These are phyloP conservation scores for Sporothrix phasma DNA, from an alignment of 2,329 filamentous ascomycete species.

Conservation along the genomic window DNA sequence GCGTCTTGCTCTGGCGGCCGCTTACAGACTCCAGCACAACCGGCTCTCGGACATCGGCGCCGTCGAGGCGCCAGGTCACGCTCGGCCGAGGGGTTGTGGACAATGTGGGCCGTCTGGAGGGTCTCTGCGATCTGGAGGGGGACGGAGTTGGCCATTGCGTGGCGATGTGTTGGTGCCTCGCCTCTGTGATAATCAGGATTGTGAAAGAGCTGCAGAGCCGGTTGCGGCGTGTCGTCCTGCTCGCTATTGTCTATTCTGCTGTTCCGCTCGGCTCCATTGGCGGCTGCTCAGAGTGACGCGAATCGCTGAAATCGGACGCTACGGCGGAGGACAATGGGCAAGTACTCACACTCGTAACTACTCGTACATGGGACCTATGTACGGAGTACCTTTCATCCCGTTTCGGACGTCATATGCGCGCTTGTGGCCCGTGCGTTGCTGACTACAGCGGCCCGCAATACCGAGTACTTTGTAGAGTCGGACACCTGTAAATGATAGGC, in stretches of 20 bases:
- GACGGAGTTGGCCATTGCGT: conserved; percentile 44
- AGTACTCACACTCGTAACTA: too few species aligned
- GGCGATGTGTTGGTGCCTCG: not conserved
- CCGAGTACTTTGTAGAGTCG: not conserved
- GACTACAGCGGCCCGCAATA: conserved; percentile 2
- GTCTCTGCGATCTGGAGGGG: conserved; percentile 64
- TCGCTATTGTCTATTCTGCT: not conserved
- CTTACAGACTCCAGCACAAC: conserved; percentile 30
- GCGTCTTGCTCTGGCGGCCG: conserved; percentile 19
- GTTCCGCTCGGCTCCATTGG: not conserved
- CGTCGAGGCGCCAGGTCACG: conserved; percentile 78
- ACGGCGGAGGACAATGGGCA: not conserved
- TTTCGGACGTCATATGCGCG: conserved; percentile 1
- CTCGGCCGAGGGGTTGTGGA: conserved; percentile 55
- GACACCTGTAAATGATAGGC: too few species aligned
- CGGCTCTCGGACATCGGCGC: conserved; percentile 54
- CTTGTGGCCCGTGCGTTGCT: conserved; percentile 4
- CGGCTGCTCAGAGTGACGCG: not conserved
- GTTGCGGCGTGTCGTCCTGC: not conserved
- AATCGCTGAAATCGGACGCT: not conserved
- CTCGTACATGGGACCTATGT: too few species aligned
- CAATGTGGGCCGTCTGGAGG: conserved; percentile 72
- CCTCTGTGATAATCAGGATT: not conserved
- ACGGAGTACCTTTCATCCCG: not conserved
- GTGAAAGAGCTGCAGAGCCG: not conserved